Evolutionary conservation across 2,329 filamentous ascomycete genomes (phyloP).

Genomic region (Ilyonectria mors-panacis): DNA sequence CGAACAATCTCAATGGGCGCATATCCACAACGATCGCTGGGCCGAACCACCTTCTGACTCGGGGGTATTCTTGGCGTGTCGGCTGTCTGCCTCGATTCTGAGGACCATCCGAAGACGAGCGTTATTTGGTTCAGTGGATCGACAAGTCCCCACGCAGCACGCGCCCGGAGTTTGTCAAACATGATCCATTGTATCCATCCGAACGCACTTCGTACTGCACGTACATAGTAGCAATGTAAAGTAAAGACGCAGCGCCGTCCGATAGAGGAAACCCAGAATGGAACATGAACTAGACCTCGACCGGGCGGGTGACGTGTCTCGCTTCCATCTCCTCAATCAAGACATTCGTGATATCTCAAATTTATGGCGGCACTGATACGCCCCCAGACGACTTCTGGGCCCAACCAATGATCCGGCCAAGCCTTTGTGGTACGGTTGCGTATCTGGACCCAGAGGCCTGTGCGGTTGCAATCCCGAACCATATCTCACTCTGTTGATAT

Average conservation of each 20-base stretch:
- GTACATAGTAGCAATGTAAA: not conserved
- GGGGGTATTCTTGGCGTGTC: not conserved
- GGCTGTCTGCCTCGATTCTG: constrained; percentile 17
- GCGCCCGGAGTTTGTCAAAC: not conserved
- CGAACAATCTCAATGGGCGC: not conserved
- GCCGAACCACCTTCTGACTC: constrained; percentile 12
- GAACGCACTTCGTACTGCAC: not conserved
- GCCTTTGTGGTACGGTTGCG: not conserved
- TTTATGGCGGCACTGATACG: not conserved
- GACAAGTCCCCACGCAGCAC: constrained; percentile 14
- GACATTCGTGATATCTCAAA: not conserved
- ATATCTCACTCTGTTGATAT: constrained; percentile 3
- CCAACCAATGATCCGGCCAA: not conserved
- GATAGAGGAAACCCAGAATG: not conserved
- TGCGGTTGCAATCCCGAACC: constrained; percentile 1
- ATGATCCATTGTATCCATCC: not conserved
- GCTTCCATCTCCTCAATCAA: not conserved
- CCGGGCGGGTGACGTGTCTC: constrained; percentile 8
- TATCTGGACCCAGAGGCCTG: not conserved
- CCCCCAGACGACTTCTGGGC: constrained; percentile 1
- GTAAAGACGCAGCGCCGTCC: not conserved
- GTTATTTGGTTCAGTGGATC: constrained; percentile 31
- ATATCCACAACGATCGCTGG: constrained; percentile 10
- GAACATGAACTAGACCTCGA: not conserved
- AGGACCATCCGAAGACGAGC: constrained; percentile 20